Conservation (phyloP, 2,329 filamentous ascomycete species). For the Huntiella abstrusa region DNA sequence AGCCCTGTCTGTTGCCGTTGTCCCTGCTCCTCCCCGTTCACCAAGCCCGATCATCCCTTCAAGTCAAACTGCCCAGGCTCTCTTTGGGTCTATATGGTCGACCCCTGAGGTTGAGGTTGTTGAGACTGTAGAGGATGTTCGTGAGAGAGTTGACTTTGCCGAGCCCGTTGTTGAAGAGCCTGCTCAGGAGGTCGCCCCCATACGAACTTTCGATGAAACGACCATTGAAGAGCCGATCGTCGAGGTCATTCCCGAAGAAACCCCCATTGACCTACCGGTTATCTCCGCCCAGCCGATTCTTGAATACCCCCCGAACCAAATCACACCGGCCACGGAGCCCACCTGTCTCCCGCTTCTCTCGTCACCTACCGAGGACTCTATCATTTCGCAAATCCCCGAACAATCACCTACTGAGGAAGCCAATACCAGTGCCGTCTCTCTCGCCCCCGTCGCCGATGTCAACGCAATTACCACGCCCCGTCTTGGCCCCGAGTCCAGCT, state of each 20-base stretch:
- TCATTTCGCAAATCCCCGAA: background rate
- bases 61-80: background rate
- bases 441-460: background rate
- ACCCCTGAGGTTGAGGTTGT: background rate
- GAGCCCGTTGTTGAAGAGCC: background rate
- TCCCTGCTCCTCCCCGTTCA: too few relatives aligned
- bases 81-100: background rate
- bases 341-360: background rate
- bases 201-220: too few relatives aligned
- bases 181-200: background rate
- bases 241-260: background rate
- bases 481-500: constrained; percentile 9
- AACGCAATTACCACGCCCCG: constrained; percentile 7
- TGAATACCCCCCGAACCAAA: background rate
- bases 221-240: background rate
- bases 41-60: background rate
- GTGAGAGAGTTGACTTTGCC: background rate
- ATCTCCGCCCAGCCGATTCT: background rate
- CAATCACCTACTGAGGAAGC: background rate
- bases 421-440: background rate
- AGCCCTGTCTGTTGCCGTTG: background rate
- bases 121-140: background rate
- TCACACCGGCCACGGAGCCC: background rate
- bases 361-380: background rate
- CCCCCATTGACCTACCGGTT: background rate